Evolutionary conservation across 305 asterid genomes (phyloP), one percentile per base, ranked within the genome.

Genomic region (Vinca major): DNA sequence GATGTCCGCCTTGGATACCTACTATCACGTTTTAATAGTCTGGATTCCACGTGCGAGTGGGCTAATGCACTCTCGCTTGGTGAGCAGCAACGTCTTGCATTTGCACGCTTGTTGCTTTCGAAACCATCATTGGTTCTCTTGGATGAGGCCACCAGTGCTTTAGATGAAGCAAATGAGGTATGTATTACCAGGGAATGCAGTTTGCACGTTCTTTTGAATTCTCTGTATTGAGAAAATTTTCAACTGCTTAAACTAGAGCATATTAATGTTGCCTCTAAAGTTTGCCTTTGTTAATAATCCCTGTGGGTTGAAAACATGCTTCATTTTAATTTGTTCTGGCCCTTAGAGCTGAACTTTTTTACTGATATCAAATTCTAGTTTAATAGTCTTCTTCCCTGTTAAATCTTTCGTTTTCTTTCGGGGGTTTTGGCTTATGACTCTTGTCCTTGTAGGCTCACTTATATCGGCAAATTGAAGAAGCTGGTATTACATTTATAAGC

Each of bases 91-190:
- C 92, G 95, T 10, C 81, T 91, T 66, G 96, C 98, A 53, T 91
- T 85, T 80, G 95, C 92, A 14, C 93, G 96, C 50, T 68, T 91
- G 73, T 77, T 89, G 80, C 91, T 89, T 70, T 81, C 96, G 52
- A 86, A 80, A 56, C 96, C 95, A 63, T 74, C 73, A 63, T 72
- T 91, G 85, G 89, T 78, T 67, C 79, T 91, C 20, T 70, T 91
- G 87, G 96, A 89, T 58, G 98, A 91, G 78, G 82, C 96, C 63
- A 91, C 98, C 33, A 91, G 96, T 78, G 96, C 95, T 68, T 75
- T 89, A 57, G 98, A 89, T 74, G 96, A 91, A 85, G 88, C 82
- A 75, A 91, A 91, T 63, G 98, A 91, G 95, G 98, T 91, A 83
- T 52, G 48, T 44, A 54, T 43, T 20, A 54, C 66, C 36, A 8